Conservation (phyloP, 73 alveolate species). For the Paramecium octaurelia region DNA sequence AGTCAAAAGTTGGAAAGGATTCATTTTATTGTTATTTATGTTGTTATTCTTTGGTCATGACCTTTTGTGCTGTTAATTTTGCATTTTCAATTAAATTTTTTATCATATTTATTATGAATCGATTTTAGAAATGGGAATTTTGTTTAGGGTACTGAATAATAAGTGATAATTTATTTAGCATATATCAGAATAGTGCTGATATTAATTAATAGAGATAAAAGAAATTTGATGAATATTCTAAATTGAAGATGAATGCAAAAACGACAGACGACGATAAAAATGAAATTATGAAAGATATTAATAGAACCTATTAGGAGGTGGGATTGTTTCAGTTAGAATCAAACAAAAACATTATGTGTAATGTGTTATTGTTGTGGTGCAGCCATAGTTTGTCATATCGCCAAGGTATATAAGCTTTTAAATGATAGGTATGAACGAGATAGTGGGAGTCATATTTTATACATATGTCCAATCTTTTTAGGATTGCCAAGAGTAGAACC, state of each 20-base stretch:
- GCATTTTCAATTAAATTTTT: slow-evolving; percentile 47
- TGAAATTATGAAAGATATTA: slow-evolving; percentile 43
- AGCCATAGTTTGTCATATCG: background rate
- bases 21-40: background rate
- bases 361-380: slow-evolving; percentile 26
- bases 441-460: slow-evolving; percentile 16
- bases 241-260: background rate
- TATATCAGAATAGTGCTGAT: background rate
- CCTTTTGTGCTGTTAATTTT: slow-evolving; percentile 31
- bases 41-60: background rate
- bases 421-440: slow-evolving; percentile 30
- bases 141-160: background rate
- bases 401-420: background rate
- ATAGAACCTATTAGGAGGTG: slow-evolving; percentile 22
- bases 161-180: background rate
- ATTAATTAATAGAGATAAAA: background rate
- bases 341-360: background rate
- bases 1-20: slow-evolving; percentile 21
- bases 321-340: background rate
- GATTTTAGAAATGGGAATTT: slow-evolving; percentile 9
- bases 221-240: background rate
- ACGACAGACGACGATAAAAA: background rate
- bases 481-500: background rate
- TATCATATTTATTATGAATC: background rate
- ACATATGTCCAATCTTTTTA: background rate